Evolutionary conservation across 768 basidiomycete genomes (phyloP).

Genomic region (Xerocomellus amylosporus): DNA sequence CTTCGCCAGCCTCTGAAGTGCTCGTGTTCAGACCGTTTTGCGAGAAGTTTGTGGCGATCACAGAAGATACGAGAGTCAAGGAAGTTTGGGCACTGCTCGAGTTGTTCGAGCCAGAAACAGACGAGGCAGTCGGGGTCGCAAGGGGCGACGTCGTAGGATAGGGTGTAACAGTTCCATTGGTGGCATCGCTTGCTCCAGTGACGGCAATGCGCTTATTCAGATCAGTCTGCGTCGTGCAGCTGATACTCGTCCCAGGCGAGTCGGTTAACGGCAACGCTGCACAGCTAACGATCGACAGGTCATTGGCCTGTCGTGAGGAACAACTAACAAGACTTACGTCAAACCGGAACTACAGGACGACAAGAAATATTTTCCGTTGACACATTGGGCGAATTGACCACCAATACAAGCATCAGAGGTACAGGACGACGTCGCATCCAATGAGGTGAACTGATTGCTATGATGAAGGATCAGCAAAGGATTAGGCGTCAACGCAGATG

Average conservation of each 20-base stretch:
- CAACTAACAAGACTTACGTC: constrained; percentile 7
- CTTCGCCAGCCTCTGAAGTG: constrained; percentile 42
- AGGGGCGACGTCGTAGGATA: constrained; percentile 6
- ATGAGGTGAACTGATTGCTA: constrained; percentile 21
- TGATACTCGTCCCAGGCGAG: constrained; percentile 47
- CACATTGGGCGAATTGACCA: constrained; percentile 54
- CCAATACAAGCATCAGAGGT: constrained; percentile 47
- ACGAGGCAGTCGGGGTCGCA: neutral
- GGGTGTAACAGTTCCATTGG: constrained; percentile 15
- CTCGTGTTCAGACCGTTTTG: constrained; percentile 43
- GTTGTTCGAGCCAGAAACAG: constrained; percentile 17
- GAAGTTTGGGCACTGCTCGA: constrained; percentile 24
- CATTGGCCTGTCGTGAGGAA: neutral
- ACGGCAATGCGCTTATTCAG: constrained; percentile 46
- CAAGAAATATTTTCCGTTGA: constrained; percentile 39
- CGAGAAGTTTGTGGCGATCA: constrained; percentile 56
- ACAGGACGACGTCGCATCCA: constrained; percentile 34
- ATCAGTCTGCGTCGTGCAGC: constrained; percentile 51
- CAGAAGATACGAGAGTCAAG: constrained; percentile 42
- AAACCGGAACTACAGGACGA: constrained; percentile 20
- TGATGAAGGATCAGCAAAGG: constrained; percentile 2
- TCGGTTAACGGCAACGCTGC: constrained; percentile 51
- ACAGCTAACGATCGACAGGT: constrained; percentile 10
- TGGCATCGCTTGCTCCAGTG: constrained; percentile 23
- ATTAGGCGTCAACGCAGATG: neutral